Base-by-base conservation (phyloP, 768 basidiomycete genomes). In the Pulveroboletus sp. region DNA sequence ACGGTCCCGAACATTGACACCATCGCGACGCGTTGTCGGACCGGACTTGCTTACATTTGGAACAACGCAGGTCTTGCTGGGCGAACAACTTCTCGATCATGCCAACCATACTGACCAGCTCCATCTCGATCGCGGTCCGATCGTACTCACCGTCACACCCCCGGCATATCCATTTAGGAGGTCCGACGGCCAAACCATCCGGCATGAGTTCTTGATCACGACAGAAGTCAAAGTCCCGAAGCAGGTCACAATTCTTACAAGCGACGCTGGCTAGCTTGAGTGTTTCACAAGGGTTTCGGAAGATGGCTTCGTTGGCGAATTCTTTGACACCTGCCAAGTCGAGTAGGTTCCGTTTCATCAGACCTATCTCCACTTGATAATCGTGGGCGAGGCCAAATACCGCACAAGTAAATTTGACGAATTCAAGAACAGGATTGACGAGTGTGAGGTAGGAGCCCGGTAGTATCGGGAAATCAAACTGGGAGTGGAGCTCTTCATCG, bases 201-300 rank as follows among this genome's bases (percentile, higher is more conserved):
- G 89, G 84, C 36, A 91, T 73, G 34, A 96, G 76, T 50, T 92
- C 88, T 11, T 83, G 77, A 68, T 98, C 95, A 14, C 95, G 82
- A 64, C 95, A 97, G 61, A 99, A 89, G 67, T 99, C 96, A 60
- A 99, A 89, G 65, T 95, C 93, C 3, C 88, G 81, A 51, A 93
- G 76, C 13, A 74, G 70, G 65, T 93, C 93, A 69, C 90, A 98
- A 60, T 85, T 80, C 35, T 80, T 82, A 64, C 95, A 97, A 26
- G 94, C 89, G 31, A 97, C 86, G 64, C 89, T 89, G 37, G 83
- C 74, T 23, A 98, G 68, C 58, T 87, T 86, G 47, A 95, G 76
- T 9, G 89, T 82, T 63, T 92, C 86, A 71, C 93, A 97, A 0
- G 94, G 94, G 64, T 96, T 96, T 45, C 82, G 81, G 76, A 94